Percentiles rank a stretch among this genome's conserved stretches.
These are phyloP conservation scores for Fragosphaeria purpurea DNA, from an alignment of 2,329 filamentous ascomycete species.

Conservation along the genomic window DNA sequence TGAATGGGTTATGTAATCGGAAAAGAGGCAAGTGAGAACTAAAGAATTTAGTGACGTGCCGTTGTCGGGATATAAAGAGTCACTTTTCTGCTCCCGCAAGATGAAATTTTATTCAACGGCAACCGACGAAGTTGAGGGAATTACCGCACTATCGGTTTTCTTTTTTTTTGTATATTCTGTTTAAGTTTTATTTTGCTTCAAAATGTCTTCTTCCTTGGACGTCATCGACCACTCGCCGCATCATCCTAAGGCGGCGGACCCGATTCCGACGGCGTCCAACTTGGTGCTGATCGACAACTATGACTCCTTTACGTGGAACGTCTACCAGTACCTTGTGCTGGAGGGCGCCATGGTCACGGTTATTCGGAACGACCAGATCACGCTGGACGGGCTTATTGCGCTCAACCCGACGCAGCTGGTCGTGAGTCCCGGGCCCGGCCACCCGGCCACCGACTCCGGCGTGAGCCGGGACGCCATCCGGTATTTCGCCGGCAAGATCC, in stretches of 20 bases:
- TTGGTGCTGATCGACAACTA: constrained; percentile 97
- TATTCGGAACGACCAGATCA: constrained; percentile 84
- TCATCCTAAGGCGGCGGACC: constrained; percentile 64
- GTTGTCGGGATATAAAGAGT: neutral
- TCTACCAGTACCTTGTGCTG: constrained; percentile 96
- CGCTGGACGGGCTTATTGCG: constrained; percentile 69
- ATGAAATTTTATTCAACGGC: too few species aligned
- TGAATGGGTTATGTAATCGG: neutral
- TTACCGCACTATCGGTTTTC: neutral
- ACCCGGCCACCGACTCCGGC: constrained; percentile 83
- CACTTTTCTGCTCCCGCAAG: neutral
- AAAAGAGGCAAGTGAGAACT: neutral
- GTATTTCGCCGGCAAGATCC: constrained; percentile 89
- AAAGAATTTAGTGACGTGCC: constrained; percentile 1
- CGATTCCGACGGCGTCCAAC: constrained; percentile 73
- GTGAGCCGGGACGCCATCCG: constrained; percentile 86
- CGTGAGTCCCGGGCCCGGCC: constrained; percentile 88
- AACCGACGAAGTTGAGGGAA: neutral
- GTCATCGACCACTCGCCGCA: constrained; percentile 76
- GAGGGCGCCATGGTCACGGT: constrained; percentile 88
- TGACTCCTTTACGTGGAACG: constrained; percentile 98
- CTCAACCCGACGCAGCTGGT: constrained; percentile 88
- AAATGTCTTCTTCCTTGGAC: constrained; percentile 36
- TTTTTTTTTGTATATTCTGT: neutral
- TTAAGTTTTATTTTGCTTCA: constrained; percentile 9